Evolutionary conservation across 225 moss, liverwort and hornwort genomes (phyloP).

Genomic region (Marchantia paleacea): DNA sequence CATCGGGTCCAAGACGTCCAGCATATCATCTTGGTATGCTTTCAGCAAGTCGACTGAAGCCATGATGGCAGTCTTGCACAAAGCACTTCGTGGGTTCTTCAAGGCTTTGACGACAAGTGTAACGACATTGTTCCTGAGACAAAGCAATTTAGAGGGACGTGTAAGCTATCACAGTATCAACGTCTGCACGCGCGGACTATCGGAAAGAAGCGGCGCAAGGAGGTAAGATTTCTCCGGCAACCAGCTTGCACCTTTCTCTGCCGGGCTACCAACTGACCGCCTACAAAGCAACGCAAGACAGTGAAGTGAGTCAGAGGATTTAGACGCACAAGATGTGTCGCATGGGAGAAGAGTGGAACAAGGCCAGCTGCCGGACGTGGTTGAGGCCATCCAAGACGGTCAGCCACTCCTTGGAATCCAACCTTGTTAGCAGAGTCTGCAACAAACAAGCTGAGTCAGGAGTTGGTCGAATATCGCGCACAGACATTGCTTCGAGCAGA

Average conservation of each 20-base stretch:
- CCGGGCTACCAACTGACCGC: neutral
- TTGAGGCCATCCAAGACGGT: conserved; percentile 48
- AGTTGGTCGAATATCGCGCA: neutral
- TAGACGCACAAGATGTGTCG: conserved; percentile 34
- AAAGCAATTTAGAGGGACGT: neutral
- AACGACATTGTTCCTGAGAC: conserved; percentile 64
- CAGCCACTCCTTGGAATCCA: conserved; percentile 59
- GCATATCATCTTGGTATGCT: conserved; percentile 71
- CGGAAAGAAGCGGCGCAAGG: neutral
- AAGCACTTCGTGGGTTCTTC: conserved; percentile 95
- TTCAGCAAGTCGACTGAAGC: conserved; percentile 80
- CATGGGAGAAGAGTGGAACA: conserved; percentile 42
- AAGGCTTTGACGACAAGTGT: conserved; percentile 72
- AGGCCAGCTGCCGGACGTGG: conserved; percentile 38
- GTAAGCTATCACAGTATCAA: neutral
- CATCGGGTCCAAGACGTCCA: conserved; percentile 80
- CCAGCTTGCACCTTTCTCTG: neutral
- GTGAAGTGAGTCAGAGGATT: neutral
- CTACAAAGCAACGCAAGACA: neutral
- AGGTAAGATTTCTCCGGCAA: neutral
- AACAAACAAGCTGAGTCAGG: neutral
- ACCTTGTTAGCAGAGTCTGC: conserved; percentile 43
- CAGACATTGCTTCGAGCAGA: neutral
- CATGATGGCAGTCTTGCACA: conserved; percentile 98
- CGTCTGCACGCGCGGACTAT: neutral